Base-by-base conservation (phyloP, 306 rosid species). In the Ziziphus jujuba region DNA sequence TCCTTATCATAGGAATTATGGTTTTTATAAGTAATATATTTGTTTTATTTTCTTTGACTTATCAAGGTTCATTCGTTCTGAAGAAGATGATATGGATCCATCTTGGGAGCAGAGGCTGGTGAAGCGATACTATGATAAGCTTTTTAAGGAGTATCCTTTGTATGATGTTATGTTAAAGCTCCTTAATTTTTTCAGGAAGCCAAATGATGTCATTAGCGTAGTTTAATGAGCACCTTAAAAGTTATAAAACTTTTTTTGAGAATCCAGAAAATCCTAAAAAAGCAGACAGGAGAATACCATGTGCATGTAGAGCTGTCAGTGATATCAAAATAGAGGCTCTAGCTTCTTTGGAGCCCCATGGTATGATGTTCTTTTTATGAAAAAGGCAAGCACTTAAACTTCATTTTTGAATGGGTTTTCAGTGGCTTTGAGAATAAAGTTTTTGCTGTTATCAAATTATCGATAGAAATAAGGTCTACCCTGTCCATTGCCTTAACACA, bases 21-120 rank as follows among this genome's bases (percentile, higher is more conserved):
- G 10, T 44, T 61, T 22, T 21, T 17, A 10, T 11, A 43, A 61
- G 9, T 61, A 21, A 62, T 10, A 9, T 17, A 13, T 19, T 43
- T 25, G 11, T 22, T 47, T 55, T 24, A 19, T 9, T 36, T 72
- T 43, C 49, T 19, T 58, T 9, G 17, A 34, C 51, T 45, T 40
- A 25, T 59, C 57, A 71, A 91, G 98, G 83, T 92, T 92, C 78
- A 90, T 90, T 75, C 91, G 98, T 70, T 82, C 91, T 0, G 96
- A 89, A 81, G 97, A 90, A 84, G 98, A 90, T 87, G 97, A 90
- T 56, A 69, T 81, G 96, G 60, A 93, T 81, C 80, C 80, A 56
- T 92, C 98, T 48, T 87, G 98, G 98, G 98, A 87, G 77, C 98
- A 90, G 82, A 86, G 91, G 93, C 88, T 93, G 73, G 98, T 93